These are phyloP conservation scores for Musa balbisiana DNA, from an alignment of 202 grass and related monocot genomes.

Conservation along the genomic window DNA sequence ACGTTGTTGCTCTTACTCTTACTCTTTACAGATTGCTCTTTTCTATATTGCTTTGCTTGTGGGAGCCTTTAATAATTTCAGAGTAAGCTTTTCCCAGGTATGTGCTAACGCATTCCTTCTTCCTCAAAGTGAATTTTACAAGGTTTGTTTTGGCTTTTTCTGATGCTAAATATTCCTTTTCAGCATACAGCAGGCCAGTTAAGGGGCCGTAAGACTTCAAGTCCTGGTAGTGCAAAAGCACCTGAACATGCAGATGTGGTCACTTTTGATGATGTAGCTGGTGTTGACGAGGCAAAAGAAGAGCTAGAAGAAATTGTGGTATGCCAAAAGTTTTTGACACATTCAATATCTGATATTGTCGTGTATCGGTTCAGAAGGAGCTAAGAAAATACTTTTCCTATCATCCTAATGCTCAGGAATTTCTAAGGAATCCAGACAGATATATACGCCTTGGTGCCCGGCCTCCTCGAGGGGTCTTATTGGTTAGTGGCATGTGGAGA, in stretches of 20 bases:
- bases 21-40: slow-evolving; percentile 61
- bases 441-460: slow-evolving; percentile 93
- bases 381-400: not conserved
- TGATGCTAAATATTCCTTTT: slow-evolving; percentile 9
- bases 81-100: slow-evolving; percentile 87
- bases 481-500: slow-evolving; percentile 52
- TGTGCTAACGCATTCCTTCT: not conserved
- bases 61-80: slow-evolving; percentile 72
- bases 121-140: not conserved
- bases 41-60: slow-evolving; percentile 91
- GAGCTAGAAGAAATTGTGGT: slow-evolving; percentile 98
- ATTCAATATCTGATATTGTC: not conserved
- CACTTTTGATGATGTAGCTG: slow-evolving; percentile 96
- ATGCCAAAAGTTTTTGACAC: slow-evolving; percentile 16
- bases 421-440: slow-evolving; percentile 85
- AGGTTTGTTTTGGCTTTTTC: not conserved
- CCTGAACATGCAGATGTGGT: slow-evolving; percentile 66
- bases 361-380: not conserved
- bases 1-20: slow-evolving; percentile 3
- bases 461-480: slow-evolving; percentile 93
- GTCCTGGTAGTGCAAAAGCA: slow-evolving; percentile 47
- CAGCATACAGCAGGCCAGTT: slow-evolving; percentile 86
- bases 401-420: slow-evolving; percentile 54
- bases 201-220: slow-evolving; percentile 66
- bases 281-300: slow-evolving; percentile 95